Percentiles rank a stretch among this genome's conserved stretches.
Conservation (phyloP, 345 rosid genomes). For the Turnera subulata region DNA sequence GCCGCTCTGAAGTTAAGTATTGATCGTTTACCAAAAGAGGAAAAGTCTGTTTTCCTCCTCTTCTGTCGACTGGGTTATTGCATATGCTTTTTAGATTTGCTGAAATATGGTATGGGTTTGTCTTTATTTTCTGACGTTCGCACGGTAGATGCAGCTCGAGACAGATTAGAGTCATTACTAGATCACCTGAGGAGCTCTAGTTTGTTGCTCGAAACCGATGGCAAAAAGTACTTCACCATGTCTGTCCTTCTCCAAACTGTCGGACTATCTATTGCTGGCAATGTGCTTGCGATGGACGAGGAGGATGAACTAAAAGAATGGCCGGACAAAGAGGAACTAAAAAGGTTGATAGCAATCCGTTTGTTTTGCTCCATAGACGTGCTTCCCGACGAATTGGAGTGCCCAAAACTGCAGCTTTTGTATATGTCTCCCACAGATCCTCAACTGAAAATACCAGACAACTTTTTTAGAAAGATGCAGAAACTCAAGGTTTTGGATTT, state of each 20-base stretch:
- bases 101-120: constrained; percentile 26
- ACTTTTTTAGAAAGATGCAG: constrained; percentile 12
- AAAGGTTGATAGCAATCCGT: background rate
- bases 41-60: constrained; percentile 10
- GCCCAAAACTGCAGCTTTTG: constrained; percentile 15
- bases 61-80: constrained; percentile 7
- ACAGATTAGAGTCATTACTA: constrained; percentile 12
- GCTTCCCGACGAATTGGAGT: constrained; percentile 15
- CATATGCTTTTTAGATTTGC: background rate
- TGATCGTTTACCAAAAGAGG: background rate
- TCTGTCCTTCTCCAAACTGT: constrained; percentile 29
- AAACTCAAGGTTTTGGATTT: constrained; percentile 26
- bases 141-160: constrained; percentile 8
- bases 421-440: background rate
- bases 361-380: background rate
- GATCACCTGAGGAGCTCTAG: constrained; percentile 20
- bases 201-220: constrained; percentile 16
- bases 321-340: background rate
- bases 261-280: constrained; percentile 17
- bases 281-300: background rate
- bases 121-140: constrained; percentile 1
- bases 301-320: constrained; percentile 4
- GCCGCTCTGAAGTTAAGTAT: constrained; percentile 9
- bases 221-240: background rate
- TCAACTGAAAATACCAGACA: background rate